A percentile compares a stretch with the other conserved stretches of the same genome.
Evolutionary conservation across 805 yeast genomes (phyloP).

Genomic region (Kodamaea laetipori): DNA sequence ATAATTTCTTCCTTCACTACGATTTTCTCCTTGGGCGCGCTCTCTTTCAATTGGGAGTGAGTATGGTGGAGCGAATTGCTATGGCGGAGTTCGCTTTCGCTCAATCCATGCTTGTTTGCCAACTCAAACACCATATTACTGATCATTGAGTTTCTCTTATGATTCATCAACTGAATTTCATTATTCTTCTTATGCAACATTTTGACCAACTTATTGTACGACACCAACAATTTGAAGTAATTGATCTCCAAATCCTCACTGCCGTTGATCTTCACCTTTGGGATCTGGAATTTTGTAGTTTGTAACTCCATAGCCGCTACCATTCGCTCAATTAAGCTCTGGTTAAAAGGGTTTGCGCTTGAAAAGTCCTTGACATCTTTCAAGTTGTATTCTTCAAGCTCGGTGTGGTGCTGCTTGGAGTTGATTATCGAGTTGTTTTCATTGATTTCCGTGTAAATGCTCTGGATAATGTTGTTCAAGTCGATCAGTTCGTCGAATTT

Average conservation of each 20-base stretch:
- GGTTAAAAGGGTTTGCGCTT: slow-evolving; percentile 12
- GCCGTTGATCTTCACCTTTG: slow-evolving; percentile 8
- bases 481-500: slow-evolving; percentile 10
- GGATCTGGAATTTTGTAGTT: slow-evolving; percentile 9
- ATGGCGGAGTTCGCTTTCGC: slow-evolving; percentile 3
- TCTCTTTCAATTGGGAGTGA: slow-evolving; percentile 3
- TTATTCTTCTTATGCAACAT: slow-evolving; percentile 17
- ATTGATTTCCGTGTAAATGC: slow-evolving; percentile 9
- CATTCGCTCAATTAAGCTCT: slow-evolving; percentile 10
- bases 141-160: slow-evolving; percentile 13
- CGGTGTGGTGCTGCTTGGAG: neutral
- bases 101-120: slow-evolving; percentile 9
- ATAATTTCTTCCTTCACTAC: slow-evolving; percentile 7
- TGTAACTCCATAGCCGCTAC: slow-evolving; percentile 1
- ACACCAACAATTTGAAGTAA: slow-evolving; percentile 18
- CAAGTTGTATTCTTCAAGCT: slow-evolving; percentile 4
- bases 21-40: neutral
- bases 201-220: slow-evolving; percentile 18
- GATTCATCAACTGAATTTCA: slow-evolving; percentile 18
- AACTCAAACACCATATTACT: slow-evolving; percentile 10
- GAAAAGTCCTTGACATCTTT: slow-evolving; percentile 9
- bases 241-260: slow-evolving; percentile 14
- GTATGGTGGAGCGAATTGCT: slow-evolving; percentile 8
- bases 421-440: slow-evolving; percentile 7
- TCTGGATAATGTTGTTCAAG: slow-evolving; percentile 4